A percentile compares a stretch with the other conserved stretches of the same genome.
Conservation (phyloP, 805 yeast species). For the Pichia nakasei region DNA sequence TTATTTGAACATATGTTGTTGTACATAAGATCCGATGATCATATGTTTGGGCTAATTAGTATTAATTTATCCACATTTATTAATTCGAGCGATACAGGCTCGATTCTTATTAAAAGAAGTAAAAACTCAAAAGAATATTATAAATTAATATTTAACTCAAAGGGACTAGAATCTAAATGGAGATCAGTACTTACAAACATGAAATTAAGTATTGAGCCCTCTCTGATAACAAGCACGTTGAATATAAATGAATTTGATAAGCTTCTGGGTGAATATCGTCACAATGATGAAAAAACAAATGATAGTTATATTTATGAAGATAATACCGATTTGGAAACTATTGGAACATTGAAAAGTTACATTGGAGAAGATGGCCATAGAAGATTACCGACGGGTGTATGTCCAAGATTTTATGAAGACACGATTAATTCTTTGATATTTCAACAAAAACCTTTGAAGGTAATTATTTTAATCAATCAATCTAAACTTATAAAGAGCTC, state of each 20-base stretch:
- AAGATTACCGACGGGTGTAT: constrained; percentile 19
- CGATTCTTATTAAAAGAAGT: constrained; percentile 5
- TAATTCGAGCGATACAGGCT: constrained; percentile 8
- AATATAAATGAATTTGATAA: constrained; percentile 18
- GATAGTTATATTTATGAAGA: neutral
- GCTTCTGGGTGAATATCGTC: neutral
- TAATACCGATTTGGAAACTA: neutral
- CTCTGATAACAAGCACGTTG: constrained; percentile 21
- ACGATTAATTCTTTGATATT: constrained; percentile 19
- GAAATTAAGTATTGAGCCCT: constrained; percentile 17
- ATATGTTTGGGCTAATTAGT: constrained; percentile 7
- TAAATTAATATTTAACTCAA: constrained; percentile 1
- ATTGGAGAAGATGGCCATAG: constrained; percentile 4
- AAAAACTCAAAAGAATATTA: constrained; percentile 1
- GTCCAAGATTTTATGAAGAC: constrained; percentile 23
- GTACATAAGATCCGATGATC: constrained; percentile 8
- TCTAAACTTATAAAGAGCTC: constrained; percentile 15
- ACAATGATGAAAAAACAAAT: neutral
- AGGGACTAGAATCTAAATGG: constrained; percentile 24
- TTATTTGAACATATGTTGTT: constrained; percentile 22
- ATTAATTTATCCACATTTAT: constrained; percentile 13
- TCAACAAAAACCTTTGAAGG: constrained; percentile 20
- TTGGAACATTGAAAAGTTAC: neutral
- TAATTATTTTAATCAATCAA: constrained; percentile 24
- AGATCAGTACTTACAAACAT: constrained; percentile 19